Base-by-base conservation (phyloP, 257 asterid genomes). In the Capsicum pubescens region DNA sequence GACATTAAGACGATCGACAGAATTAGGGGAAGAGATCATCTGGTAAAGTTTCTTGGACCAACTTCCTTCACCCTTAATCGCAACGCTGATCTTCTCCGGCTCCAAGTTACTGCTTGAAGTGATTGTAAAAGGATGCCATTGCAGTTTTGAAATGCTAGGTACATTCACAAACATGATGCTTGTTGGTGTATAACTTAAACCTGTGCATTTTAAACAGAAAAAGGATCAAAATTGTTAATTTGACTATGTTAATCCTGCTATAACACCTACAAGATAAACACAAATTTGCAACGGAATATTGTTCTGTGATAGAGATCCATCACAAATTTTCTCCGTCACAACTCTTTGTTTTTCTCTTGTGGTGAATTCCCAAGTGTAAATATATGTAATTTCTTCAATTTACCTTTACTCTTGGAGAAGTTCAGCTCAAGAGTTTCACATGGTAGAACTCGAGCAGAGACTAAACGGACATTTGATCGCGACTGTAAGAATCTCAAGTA, bases 121-220 rank as follows among this genome's bases (percentile, higher is more conserved):
- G 56, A 94, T 84, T 3, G 97, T 94, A 44, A 96, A 94, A 11
- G 99, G 98, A 90, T 96, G 99, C 99, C 99, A 96, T 61, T 96
- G 99, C 83, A 93, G 7, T 87, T 88, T 96, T 2, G 98, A 96
- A 72, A 96, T 89, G 88, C 91, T 90, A 0, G 98, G 97, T 61
- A 94, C 87, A 84, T 92, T 92, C 77, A 96, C 7, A 82, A 96
- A 96, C 85, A 96, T 77, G 55, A 92, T 92, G 91, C 99, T 94
- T 0, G 98, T 94, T 0, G 99, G 98, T 67, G 83, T 85, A 17
- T 93, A 93, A 26, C 50, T 87, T 56, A 94, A 85, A 42, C 90
- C 99, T 96, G 42, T 14, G 14, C 63, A 81, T 9, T 54, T 14
- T 16, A 14, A 44, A 4, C 17, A 72, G 0, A 1, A 72, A 72